A percentile compares a stretch with the other conserved stretches of the same genome.
phyloP scores from a whole-genome alignment of 306 rosid genomes.

The Arachis hypogaea region DNA sequence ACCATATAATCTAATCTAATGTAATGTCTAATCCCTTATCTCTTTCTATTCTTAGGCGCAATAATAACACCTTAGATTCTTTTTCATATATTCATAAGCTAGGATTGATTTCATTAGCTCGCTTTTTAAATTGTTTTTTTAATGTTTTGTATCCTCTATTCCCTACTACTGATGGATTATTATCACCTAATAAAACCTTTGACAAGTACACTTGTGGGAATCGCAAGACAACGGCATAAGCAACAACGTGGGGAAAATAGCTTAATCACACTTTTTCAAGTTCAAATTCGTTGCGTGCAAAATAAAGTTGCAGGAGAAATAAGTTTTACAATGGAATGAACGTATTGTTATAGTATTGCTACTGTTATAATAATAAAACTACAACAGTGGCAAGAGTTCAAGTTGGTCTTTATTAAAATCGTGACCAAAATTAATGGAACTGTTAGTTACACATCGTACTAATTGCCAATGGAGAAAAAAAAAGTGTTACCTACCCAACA shows the following conservation, averaged over 20 bases:
- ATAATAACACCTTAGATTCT: neutral
- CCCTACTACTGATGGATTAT: neutral
- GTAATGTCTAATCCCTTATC: neutral
- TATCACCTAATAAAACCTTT: slow-evolving; percentile 25
- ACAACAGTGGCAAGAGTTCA: neutral
- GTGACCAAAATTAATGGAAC: neutral
- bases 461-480: neutral
- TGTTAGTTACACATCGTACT: neutral
- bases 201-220: slow-evolving; percentile 32
- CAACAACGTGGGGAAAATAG: slow-evolving; percentile 27
- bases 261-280: neutral
- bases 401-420: neutral
- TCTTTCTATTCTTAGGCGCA: neutral
- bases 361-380: too few relatives aligned
- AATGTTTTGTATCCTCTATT: neutral
- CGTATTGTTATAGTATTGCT: neutral
- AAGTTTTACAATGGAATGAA: neutral
- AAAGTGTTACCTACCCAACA: neutral
- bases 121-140: neutral
- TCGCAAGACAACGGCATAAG: neutral
- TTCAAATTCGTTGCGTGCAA: slow-evolving; percentile 13
- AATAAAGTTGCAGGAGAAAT: neutral
- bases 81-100: neutral
- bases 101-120: neutral
- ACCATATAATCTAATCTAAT: too few relatives aligned